Evolutionary conservation across 1,284 basidiomycete species (phyloP), one percentile per base, ranked within the genome.

Genomic region (Trametes sp.): DNA sequence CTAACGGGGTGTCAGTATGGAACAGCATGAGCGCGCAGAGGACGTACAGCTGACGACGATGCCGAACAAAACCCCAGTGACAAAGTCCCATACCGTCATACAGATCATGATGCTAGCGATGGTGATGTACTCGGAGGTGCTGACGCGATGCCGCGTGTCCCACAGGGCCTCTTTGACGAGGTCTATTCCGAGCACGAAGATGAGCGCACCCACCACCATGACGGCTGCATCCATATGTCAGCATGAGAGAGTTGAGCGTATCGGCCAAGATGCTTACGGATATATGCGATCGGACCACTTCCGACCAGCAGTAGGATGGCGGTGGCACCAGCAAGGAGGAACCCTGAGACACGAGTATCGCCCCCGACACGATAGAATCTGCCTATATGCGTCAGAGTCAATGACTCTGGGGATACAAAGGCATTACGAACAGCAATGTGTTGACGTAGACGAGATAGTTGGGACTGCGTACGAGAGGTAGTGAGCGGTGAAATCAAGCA

Each of bases 331-430:
- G 94, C 95, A 7, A 99, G 87, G 79, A 99, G 81, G 65, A 98
- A 86, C 0, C 95, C 94, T 4, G 96, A 88, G 16, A 96, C 77
- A 16, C 95, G 83, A 1, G 90, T 96, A 13, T 85, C 88, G 6
- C 97, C 97, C 2, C 97, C 97, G 10, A 98, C 94, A 35, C 96
- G 93, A 78, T 98, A 98, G 78, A 99, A 94, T 67, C 90, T 92
- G 54, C 3, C n/a, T 24, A 52, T 5, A 23, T 52, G 9, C 62
- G 11, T 53, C 23, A 61, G n/a, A 7, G 5, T 16, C 21, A 16
- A 2, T 16, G 35, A 24, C 26, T 26, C 23, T 57, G 28, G 24
- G 28, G 11, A 8, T 19, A 26, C 4, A 16, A 26, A 8, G 6
- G 19, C n/a, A n/a, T n/a, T 44, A 19, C 85, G 77, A 74, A 96